Percentiles rank a stretch among this genome's conserved stretches.
Evolutionary conservation across 306 rosid species (phyloP).

Genomic region (Cicer cuneatum): DNA sequence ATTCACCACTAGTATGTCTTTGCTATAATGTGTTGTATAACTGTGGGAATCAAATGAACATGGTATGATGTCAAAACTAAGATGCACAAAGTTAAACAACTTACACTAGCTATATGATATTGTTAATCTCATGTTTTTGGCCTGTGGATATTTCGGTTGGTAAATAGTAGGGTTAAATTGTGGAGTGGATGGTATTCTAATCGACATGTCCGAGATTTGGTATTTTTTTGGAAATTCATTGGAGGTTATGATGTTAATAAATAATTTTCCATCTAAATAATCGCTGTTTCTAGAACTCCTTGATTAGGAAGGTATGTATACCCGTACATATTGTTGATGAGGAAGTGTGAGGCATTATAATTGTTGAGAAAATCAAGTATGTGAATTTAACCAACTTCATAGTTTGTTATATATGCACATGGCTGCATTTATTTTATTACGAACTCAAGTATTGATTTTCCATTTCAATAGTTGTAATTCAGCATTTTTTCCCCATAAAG

Average conservation of each 20-base stretch:
- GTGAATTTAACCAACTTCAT: not conserved
- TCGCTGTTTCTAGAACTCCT: conserved; percentile 17
- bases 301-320: conserved; percentile 12
- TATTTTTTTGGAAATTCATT: conserved; percentile 22
- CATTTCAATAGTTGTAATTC: conserved; percentile 3
- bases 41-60: not conserved
- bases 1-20: conserved; percentile 7
- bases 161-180: conserved; percentile 2
- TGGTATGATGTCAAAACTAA: conserved; percentile 20
- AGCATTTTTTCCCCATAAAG: not conserved
- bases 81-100: not conserved
- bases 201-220: conserved; percentile 9
- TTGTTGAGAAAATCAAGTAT: conserved; percentile 11
- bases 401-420: not conserved
- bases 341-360: conserved; percentile 24
- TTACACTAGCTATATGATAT: conserved; percentile 14
- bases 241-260: not conserved
- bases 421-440: conserved; percentile 9
- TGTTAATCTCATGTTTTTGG: conserved; percentile 6
- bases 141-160: not conserved
- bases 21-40: conserved; percentile 11
- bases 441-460: not conserved
- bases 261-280: conserved; percentile 24
- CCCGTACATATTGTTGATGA: not conserved
- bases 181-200: not conserved